Evolutionary conservation across 495 filamentous ascomycete species (phyloP), one percentile per base, ranked within the genome.

Genomic region (Lophiostoma macrostomum): DNA sequence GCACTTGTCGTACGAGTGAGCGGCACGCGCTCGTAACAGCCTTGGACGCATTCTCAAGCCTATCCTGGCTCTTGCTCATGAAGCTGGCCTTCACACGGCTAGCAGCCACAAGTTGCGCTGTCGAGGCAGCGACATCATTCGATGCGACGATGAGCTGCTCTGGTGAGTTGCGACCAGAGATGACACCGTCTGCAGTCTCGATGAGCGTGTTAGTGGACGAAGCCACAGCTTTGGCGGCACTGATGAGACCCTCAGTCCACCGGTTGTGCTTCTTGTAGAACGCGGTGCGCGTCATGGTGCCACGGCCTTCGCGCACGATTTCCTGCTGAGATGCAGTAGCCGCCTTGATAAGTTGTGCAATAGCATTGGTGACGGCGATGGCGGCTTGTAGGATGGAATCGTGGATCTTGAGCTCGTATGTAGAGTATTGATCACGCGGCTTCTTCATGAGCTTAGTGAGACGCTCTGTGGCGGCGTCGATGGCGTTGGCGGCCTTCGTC

Each of bases 261-360:
- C 93, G 83, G 61, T 88, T 88, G 77, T 96, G 94, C 74, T 95
- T 95, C 80, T 98, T 98, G 83, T 98, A 98, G 76, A 97, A 98
- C 29, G 90, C 88, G n/a, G 91, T 91, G 20, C 82, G 79, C 31
- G 90, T 93, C 30, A 88, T 87, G 47, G 82, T 86, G 46, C 93
- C 93, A 11, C 88, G 84, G 13, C 93, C 93, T 65, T 95, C 88
- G 36, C 89, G 83, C n/a, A 98, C 93, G 64, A 98, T 98, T 71
- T 98, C 93, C 66, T 95, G 85, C 67, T 98, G 93, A 1, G 90
- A 91, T 29, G 79, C 83, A 1, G 94, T 96, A 53, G 93, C 93
- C 5, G 93, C 94, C 72, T 93, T 91, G 79, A 98, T 96, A 42
- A 98, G 79, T 67, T 90, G 88, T 0, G 90, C 88, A 59, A 98